Conservation (phyloP, 2,329 filamentous ascomycete species). For the Calonectria fujianensis region DNA sequence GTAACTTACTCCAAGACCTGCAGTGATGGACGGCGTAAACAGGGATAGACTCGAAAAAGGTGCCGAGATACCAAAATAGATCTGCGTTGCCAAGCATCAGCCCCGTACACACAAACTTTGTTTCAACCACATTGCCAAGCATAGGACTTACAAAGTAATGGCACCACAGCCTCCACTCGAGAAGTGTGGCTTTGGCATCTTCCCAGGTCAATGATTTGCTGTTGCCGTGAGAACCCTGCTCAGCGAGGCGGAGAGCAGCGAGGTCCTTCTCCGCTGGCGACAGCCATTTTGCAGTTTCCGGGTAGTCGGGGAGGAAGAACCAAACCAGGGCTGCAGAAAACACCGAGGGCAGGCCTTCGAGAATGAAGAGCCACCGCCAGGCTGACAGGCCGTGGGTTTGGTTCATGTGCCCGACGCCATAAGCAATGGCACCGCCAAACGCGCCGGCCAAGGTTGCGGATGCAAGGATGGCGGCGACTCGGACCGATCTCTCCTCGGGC, state of each 20-base stretch:
- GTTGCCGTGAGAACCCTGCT: conserved; percentile 64
- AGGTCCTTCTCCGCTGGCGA: conserved; percentile 74
- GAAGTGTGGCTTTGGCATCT: conserved; percentile 80
- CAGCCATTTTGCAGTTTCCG: conserved; percentile 78
- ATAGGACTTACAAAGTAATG: conserved; percentile 67
- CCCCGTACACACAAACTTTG: not conserved
- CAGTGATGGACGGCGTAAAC: conserved; percentile 75
- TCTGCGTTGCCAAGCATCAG: conserved; percentile 41
- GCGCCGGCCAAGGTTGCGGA: conserved; percentile 81
- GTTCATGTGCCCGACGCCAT: conserved; percentile 81
- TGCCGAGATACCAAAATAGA: conserved; percentile 68
- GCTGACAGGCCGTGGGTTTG: conserved; percentile 74
- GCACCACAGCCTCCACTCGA: conserved; percentile 79
- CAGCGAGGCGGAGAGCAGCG: conserved; percentile 59
- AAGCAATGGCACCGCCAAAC: conserved; percentile 82
- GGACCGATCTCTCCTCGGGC: conserved; percentile 79
- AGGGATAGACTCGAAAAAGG: conserved; percentile 75
- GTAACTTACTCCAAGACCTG: conserved; percentile 62
- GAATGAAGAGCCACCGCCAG: conserved; percentile 79
- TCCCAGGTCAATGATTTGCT: conserved; percentile 77
- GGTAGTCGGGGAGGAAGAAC: conserved; percentile 81
- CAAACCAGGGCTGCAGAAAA: conserved; percentile 76
- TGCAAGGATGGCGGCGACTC: conserved; percentile 79
- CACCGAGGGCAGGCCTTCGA: conserved; percentile 78
- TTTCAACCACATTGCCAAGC: not conserved